Base-by-base conservation (phyloP, 2,329 filamentous ascomycete species). In the Pseudogymnoascus sp. region DNA sequence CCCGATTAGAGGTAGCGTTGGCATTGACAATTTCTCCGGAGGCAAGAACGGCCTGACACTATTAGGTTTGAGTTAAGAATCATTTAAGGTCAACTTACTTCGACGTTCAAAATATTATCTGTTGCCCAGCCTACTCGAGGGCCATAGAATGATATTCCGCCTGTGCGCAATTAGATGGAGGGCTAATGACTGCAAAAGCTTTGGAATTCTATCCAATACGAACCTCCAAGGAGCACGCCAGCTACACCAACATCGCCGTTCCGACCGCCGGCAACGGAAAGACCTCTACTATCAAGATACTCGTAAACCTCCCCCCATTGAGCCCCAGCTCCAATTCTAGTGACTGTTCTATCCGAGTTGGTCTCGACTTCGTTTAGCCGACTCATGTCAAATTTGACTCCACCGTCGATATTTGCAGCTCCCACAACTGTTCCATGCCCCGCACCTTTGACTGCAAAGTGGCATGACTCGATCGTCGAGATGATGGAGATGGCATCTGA, bases 11-110 rank as follows among this genome's bases (percentile, higher is more conserved):
- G 0, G 67, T 67, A 4, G 68, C 66, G 13, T 75, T 79, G 2
- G 77, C 81, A 3, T 75, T 77, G 39, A 81, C 71, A 44, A 83
- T 74, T 4, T 71, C 68, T 6, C 80, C 78, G 63, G 79, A 75
- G 13, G 79, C 76, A 0, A 84, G 74, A 3, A 85, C 81, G 39
- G 85, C 73, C 65, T 60, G 21, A 37, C 31, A 11, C 26, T 9
- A 33, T 54, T 4, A 17, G 44, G 8, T 10, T 29, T 17, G 26
- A 11, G 10, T 17, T 15, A 1, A 9, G n/a, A 33, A 15, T 17
- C 26, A 9, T 17, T 31, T 54, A 1, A 54, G 17, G 3, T 26
- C 36, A 24, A 39, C 61, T 29, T 54, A 63, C 61, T 47, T 62
- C 33, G 2, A 13, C 58, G 17, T 62, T 60, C 5, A 61, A 15